A percentile compares a stretch with the other conserved stretches of the same genome.
Evolutionary conservation across 2,329 filamentous ascomycete species (phyloP).

Genomic region (Dactylellina sp.): DNA sequence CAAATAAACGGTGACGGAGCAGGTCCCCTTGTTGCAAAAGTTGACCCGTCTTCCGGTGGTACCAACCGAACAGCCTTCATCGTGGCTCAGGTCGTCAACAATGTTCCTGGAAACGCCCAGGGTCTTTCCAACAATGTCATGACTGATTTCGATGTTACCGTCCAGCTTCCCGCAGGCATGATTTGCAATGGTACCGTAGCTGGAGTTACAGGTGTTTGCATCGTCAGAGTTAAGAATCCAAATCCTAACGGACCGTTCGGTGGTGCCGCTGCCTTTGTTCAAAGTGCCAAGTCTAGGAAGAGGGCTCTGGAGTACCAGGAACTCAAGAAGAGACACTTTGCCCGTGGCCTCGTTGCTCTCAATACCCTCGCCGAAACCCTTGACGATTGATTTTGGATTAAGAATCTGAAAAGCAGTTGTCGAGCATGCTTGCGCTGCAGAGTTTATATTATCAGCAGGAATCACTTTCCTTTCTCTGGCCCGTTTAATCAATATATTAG

Average conservation of each 20-base stretch:
- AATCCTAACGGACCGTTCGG: conserved; percentile 75
- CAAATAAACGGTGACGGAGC: conserved; percentile 79
- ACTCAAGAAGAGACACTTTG: conserved; percentile 62
- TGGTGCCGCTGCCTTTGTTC: conserved; percentile 75
- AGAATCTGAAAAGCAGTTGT: neutral
- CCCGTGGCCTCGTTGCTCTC: conserved; percentile 56
- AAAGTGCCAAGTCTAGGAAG: conserved; percentile 71
- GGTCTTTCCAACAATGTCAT: conserved; percentile 72
- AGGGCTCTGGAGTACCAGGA: conserved; percentile 70
- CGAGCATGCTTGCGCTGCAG: too few relatives aligned
- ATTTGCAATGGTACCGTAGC: conserved; percentile 73
- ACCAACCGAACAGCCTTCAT: conserved; percentile 73
- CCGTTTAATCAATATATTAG: too few relatives aligned
- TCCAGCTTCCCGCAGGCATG: conserved; percentile 76
- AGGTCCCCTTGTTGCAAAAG: conserved; percentile 71
- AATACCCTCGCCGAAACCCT: neutral
- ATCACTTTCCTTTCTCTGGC: too few relatives aligned
- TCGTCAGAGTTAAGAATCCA: conserved; percentile 73
- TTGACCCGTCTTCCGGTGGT: conserved; percentile 74
- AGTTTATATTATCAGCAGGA: too few relatives aligned
- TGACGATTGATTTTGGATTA: neutral
- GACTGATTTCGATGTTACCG: conserved; percentile 74
- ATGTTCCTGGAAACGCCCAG: conserved; percentile 71
- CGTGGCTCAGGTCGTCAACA: conserved; percentile 70
- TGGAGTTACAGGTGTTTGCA: conserved; percentile 73